Evolutionary conservation across 805 yeast genomes (phyloP), one percentile per base, ranked within the genome.

Genomic region (Cyberlindnera samutprakarnensis): DNA sequence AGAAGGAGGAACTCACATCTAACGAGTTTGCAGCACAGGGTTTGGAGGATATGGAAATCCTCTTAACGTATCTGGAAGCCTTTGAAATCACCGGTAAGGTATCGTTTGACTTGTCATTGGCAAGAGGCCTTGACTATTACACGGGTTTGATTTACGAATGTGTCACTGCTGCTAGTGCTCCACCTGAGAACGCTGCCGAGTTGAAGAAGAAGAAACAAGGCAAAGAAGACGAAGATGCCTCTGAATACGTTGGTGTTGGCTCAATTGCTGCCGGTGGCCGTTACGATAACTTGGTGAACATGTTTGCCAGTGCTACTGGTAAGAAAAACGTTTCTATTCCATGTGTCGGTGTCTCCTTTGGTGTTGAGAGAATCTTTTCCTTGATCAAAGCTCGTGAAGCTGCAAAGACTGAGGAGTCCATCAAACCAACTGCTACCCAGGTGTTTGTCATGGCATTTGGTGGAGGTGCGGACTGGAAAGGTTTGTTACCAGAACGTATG

Each of bases 211-310:
- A 41, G 37, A 36, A 40, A 27, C 39, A 42, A 19, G 32, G 39
- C 30, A n/a, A n/a, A n/a, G 83, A 71, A 13, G 90, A 73, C 32
- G 96, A 86, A 44, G 96, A 92, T 59, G 96, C 95, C 36, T 83
- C 94, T 32, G 96, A 85, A 43, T 86, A 83, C 48, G 97, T 92
- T 33, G 98, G 98, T 47, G 95, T 90, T 26, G 98, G 98, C 22
- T 92, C 98, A 6, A 87, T 92, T 51, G 95, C 96, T 31, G 98
- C 95, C 30, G 98, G 98, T 63, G 98, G 98, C 43, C 84, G 98
- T 60, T 92, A 92, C 60, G 98, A 92, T 59, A 81, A 82, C 50
- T 72, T 92, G 39, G 97, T 92, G 23, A 96, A 96, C 46, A 92
- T 92, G 98, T 92, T 92, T 57, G 72, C 86, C 32, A 70, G 72